Evolutionary conservation across 2,329 filamentous ascomycete genomes (phyloP).

Genomic region (Colletotrichum chrysophilum): DNA sequence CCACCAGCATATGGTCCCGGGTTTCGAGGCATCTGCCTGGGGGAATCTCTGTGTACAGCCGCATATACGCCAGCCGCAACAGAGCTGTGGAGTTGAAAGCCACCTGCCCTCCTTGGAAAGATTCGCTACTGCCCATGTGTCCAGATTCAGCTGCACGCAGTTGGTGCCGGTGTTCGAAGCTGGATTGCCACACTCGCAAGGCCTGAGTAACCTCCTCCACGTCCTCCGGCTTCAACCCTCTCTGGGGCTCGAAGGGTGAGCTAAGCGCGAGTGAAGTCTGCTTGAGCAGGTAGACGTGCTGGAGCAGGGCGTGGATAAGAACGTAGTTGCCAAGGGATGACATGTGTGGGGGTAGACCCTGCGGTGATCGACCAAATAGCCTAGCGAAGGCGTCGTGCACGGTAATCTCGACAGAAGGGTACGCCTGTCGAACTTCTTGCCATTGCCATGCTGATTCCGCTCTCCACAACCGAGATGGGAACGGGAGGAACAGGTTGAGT

Average conservation of each 20-base stretch:
- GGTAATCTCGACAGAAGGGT: slow-evolving; percentile 54
- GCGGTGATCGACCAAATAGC: slow-evolving; percentile 56
- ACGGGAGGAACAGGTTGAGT: slow-evolving; percentile 59
- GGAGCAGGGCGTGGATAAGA: slow-evolving; percentile 73
- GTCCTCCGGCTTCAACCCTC: slow-evolving; percentile 58
- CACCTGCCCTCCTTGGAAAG: slow-evolving; percentile 63
- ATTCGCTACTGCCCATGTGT: slow-evolving; percentile 52
- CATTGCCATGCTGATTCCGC: slow-evolving; percentile 64
- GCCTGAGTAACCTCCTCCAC: slow-evolving; percentile 62
- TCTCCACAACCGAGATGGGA: slow-evolving; percentile 61
- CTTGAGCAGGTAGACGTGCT: slow-evolving; percentile 74
- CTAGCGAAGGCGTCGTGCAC: slow-evolving; percentile 63
- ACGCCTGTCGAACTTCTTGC: slow-evolving; percentile 61
- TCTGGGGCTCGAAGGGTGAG: slow-evolving; percentile 53
- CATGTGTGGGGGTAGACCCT: slow-evolving; percentile 53
- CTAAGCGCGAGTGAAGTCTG: slow-evolving; percentile 61
- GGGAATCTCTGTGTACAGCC: slow-evolving; percentile 69
- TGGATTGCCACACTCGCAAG: slow-evolving; percentile 61
- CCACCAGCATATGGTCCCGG: slow-evolving; percentile 66
- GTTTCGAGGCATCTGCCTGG: slow-evolving; percentile 69
- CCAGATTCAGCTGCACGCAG: slow-evolving; percentile 53
- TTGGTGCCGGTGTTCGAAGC: slow-evolving; percentile 62
- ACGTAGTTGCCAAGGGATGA: slow-evolving; percentile 73
- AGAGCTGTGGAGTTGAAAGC: slow-evolving; percentile 70
- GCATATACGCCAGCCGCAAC: slow-evolving; percentile 66